Percentiles rank a stretch among this genome's conserved stretches.
These are phyloP conservation scores for Schizochytrium sp. DNA, from an alignment of 108 stramenopile genomes.

Conservation along the genomic window DNA sequence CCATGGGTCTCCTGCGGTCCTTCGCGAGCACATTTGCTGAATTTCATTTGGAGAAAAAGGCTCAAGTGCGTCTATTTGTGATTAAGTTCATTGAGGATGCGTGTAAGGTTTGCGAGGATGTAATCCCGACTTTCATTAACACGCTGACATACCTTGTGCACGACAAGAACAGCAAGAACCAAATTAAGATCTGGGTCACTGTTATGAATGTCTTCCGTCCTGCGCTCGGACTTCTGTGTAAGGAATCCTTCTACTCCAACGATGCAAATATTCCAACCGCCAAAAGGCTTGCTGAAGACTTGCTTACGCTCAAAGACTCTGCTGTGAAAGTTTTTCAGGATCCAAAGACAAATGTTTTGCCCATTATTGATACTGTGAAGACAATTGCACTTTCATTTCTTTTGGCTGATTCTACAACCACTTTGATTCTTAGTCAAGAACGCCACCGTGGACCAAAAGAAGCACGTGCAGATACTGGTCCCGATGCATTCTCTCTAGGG, in stretches of 20 bases:
- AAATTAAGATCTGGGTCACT: constrained; percentile 36
- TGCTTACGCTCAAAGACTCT: not conserved
- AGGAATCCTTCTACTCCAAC: constrained; percentile 1
- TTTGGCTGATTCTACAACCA: not conserved
- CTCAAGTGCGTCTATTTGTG: constrained; percentile 3
- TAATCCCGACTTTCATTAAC: constrained; percentile 45
- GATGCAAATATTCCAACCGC: not conserved
- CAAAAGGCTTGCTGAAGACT: constrained; percentile 1
- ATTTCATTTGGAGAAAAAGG: constrained; percentile 43
- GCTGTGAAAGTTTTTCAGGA: not conserved
- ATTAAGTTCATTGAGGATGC: constrained; percentile 52
- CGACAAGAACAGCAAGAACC: constrained; percentile 48
- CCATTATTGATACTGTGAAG: constrained; percentile 38
- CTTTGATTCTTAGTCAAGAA: not conserved
- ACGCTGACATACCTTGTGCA: constrained; percentile 2
- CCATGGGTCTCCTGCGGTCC: constrained; percentile 37
- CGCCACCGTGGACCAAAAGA: constrained; percentile 41
- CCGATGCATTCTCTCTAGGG: constrained; percentile 42
- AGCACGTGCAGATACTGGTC: constrained; percentile 42
- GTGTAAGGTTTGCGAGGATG: constrained; percentile 48
- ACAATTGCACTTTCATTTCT: constrained; percentile 40
- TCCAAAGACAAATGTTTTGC: not conserved
- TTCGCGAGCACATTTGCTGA: constrained; percentile 30
- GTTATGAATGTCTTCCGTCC: constrained; percentile 54
- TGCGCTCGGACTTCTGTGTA: constrained; percentile 22